Percentiles rank a stretch among this genome's conserved stretches.
These are phyloP conservation scores for Amylostereum areolatum DNA, from an alignment of 1,284 basidiomycete genomes.

Conservation along the genomic window DNA sequence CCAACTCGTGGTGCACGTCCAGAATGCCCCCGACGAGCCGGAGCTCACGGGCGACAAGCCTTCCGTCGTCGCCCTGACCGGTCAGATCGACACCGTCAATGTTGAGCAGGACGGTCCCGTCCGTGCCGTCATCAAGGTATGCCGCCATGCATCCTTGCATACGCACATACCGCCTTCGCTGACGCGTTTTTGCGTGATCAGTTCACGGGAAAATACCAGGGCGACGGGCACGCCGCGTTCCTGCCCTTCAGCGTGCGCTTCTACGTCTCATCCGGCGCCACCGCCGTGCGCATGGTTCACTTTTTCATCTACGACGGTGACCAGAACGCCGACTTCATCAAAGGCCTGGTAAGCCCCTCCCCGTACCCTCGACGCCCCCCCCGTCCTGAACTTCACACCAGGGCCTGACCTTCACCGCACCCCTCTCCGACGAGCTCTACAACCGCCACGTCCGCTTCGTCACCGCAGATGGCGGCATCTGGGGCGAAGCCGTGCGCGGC, in stretches of 20 bases:
- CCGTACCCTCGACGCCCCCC: no score
- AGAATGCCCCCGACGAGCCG: slow-evolving; percentile 29
- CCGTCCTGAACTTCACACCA: slow-evolving; percentile 16
- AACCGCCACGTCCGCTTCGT: slow-evolving; percentile 34
- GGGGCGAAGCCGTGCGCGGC: slow-evolving; percentile 24
- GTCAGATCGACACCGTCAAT: slow-evolving; percentile 25
- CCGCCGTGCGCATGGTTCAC: slow-evolving; percentile 30
- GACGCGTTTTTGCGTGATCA: no score
- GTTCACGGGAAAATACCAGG: slow-evolving; percentile 34
- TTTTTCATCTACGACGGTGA: slow-evolving; percentile 38
- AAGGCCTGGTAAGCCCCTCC: slow-evolving; percentile 26
- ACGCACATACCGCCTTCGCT: background rate
- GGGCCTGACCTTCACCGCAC: slow-evolving; percentile 31
- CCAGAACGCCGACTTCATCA: slow-evolving; percentile 36
- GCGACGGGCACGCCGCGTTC: slow-evolving; percentile 28
- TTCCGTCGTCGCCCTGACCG: slow-evolving; percentile 22
- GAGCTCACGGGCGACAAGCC: slow-evolving; percentile 25
- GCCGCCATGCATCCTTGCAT: no score
- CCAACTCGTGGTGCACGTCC: slow-evolving; percentile 28
- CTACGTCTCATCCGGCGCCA: slow-evolving; percentile 31
- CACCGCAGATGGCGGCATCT: slow-evolving; percentile 11
- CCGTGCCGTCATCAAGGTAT: slow-evolving; percentile 34
- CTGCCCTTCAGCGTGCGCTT: slow-evolving; percentile 34
- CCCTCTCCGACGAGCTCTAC: slow-evolving; percentile 31
- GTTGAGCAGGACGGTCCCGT: slow-evolving; percentile 37